Conservation (phyloP, 768 basidiomycete species). For the Naganishia vishniacii region DNA sequence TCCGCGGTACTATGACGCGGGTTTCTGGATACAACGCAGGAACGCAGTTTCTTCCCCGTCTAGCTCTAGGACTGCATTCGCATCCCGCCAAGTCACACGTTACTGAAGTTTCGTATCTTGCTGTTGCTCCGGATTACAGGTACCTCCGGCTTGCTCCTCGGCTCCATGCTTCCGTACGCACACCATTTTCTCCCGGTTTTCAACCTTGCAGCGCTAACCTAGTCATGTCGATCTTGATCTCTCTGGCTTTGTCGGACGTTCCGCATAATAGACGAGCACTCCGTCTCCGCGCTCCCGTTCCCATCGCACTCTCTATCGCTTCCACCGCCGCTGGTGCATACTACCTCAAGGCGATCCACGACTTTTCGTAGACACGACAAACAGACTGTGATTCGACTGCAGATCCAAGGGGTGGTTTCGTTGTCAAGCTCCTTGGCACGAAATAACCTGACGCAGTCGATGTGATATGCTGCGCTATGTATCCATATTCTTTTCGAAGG, state of each 20-base stretch:
- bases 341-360: constrained; percentile 25
- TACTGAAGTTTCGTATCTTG: too few species aligned
- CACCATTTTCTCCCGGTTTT: not conserved
- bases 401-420: too few species aligned
- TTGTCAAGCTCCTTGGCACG: too few species aligned
- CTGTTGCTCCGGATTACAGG: not conserved
- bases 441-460: too few species aligned
- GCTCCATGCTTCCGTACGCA: constrained; percentile 26
- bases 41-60: too few species aligned
- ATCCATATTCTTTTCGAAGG: too few species aligned
- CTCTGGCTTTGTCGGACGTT: too few species aligned
- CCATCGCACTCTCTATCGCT: constrained; percentile 25
- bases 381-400: not conserved
- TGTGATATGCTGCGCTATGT: too few species aligned
- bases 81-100: too few species aligned
- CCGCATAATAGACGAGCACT: constrained; percentile 22
- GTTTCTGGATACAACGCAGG: too few species aligned
- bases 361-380: constrained; percentile 10
- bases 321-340: constrained; percentile 24
- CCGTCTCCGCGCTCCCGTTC: constrained; percentile 23
- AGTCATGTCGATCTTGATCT: not conserved
- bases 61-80: too few species aligned
- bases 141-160: constrained; percentile 23
- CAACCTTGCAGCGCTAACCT: not conserved
- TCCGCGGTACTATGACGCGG: too few species aligned